Evolutionary conservation across 1,284 basidiomycete species (phyloP).

Genomic region (Fistulina hepatica): DNA sequence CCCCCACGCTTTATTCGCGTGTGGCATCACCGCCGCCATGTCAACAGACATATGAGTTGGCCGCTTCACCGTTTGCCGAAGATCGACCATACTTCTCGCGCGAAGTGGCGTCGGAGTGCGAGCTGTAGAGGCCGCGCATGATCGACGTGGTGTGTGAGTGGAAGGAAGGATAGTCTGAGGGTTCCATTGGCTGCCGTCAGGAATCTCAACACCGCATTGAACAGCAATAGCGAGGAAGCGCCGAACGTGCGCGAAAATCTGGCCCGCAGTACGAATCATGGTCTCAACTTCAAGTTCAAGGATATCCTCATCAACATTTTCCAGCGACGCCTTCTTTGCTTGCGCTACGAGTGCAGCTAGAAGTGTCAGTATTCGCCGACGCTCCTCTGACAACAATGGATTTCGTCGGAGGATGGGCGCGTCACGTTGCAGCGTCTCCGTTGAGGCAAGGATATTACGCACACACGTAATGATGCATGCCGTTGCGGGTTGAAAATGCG

Average conservation of each 20-base stretch:
- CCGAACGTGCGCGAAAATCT: conserved; percentile 64
- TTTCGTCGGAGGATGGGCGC: conserved; percentile 60
- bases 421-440: conserved; percentile 81
- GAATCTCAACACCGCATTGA: conserved; percentile 73
- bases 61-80: conserved; percentile 10
- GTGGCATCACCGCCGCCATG: conserved; percentile 24
- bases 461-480: conserved; percentile 92
- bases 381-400: conserved; percentile 61
- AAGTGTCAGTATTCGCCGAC: conserved; percentile 75
- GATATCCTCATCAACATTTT: conserved; percentile 33
- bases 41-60: conserved; percentile 4
- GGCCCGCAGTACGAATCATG: conserved; percentile 65
- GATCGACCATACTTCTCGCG: conserved; percentile 26
- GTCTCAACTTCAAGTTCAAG: conserved; percentile 51
- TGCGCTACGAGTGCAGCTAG: conserved; percentile 80
- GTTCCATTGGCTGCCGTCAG: conserved; percentile 24
- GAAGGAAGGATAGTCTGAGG: too few relatives aligned
- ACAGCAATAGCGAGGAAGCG: conserved; percentile 64
- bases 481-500: conserved; percentile 76
- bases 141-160: conserved; percentile 3
- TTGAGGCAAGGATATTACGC: conserved; percentile 76
- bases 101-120: conserved; percentile 17
- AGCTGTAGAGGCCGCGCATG: conserved; percentile 8
- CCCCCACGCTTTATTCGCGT: conserved; percentile 21
- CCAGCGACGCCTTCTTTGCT: conserved; percentile 67